phyloP scores from a whole-genome alignment of 2,329 filamentous ascomycete genomes.

The Epichloe brachyelytri region DNA sequence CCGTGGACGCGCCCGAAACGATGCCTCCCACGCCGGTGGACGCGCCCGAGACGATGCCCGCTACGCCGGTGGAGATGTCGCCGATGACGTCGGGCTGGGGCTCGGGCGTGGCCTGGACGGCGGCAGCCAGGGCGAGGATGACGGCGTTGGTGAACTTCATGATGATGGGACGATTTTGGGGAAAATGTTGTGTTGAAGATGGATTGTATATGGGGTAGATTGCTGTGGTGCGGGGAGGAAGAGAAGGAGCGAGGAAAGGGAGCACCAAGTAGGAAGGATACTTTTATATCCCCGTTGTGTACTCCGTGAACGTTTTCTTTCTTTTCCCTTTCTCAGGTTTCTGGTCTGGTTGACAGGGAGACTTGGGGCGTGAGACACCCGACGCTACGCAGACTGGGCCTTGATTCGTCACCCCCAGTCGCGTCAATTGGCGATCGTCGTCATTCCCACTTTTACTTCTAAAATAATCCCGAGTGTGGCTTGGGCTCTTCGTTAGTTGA shows the following conservation, averaged over 20 bases:
- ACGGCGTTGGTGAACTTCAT: constrained; percentile 26
- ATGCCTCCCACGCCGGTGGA: not conserved
- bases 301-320: too few relatives aligned
- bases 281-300: not conserved
- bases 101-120: constrained; percentile 15
- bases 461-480: not conserved
- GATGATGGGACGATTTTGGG: constrained; percentile 7
- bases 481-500: not conserved
- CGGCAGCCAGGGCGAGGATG: constrained; percentile 19
- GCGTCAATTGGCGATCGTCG: not conserved
- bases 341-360: not conserved
- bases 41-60: too few relatives aligned
- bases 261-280: not conserved
- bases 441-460: not conserved
- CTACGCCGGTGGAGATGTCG: constrained; percentile 2
- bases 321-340: not conserved
- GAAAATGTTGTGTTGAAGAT: not conserved
- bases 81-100: constrained; percentile 2
- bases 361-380: not conserved
- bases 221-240: too few relatives aligned
- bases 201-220: not conserved
- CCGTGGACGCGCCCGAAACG: not conserved
- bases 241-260: too few relatives aligned
- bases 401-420: too few relatives aligned
- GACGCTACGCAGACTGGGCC: too few relatives aligned